phyloP scores from a whole-genome alignment of 108 stramenopile genomes.

The Cylindrotheca fusiformis region DNA sequence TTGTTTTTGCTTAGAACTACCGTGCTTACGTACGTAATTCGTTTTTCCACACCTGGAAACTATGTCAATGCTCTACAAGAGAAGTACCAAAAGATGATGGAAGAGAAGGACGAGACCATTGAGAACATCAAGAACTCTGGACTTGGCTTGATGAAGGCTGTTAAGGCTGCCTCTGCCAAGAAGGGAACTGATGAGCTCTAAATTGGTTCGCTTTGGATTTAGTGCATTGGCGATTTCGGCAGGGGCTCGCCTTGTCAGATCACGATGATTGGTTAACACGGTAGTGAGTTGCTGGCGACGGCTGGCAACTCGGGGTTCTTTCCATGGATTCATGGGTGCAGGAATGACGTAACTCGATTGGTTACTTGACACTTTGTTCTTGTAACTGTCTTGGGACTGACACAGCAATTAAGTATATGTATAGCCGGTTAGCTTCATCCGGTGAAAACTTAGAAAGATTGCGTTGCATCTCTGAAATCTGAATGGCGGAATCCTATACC shows the following conservation, averaged over 20 bases:
- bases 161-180: slow-evolving; percentile 48
- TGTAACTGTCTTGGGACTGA: slow-evolving; percentile 13
- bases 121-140: slow-evolving; percentile 80
- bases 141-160: slow-evolving; percentile 88
- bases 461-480: slow-evolving; percentile 22
- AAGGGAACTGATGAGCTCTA: slow-evolving; percentile 64
- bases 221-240: neutral
- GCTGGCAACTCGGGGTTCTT: slow-evolving; percentile 4
- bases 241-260: neutral
- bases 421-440: slow-evolving; percentile 31
- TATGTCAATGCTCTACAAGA: slow-evolving; percentile 73
- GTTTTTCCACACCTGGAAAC: too few relatives aligned
- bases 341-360: slow-evolving; percentile 26
- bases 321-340: slow-evolving; percentile 6
- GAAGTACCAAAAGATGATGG: slow-evolving; percentile 52
- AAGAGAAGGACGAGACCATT: slow-evolving; percentile 68
- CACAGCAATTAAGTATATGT: slow-evolving; percentile 27
- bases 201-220: slow-evolving; percentile 2
- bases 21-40: too few relatives aligned
- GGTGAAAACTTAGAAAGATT: slow-evolving; percentile 21
- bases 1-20: too few relatives aligned
- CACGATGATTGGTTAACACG: neutral
- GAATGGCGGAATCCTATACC: too few relatives aligned
- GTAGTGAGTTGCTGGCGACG: slow-evolving; percentile 17
- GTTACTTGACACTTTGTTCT: slow-evolving; percentile 4